phyloP scores from a whole-genome alignment of 78 protist species.

The Kipferlia bialata region DNA sequence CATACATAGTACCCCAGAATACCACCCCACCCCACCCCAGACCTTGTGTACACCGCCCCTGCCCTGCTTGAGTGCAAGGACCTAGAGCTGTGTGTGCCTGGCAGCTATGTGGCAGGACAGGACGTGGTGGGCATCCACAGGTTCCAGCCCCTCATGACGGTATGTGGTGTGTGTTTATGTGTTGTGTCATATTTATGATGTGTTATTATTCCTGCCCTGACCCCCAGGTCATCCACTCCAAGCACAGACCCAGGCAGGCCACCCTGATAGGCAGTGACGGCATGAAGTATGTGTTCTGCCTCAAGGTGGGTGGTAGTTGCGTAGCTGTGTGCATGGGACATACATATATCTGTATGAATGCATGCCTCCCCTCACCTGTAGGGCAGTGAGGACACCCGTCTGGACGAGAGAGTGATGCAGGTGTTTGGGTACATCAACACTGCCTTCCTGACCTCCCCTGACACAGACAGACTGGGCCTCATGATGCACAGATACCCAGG shows the following conservation, averaged over 20 bases:
- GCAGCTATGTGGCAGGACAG: conserved; percentile 51
- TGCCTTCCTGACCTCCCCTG: no score
- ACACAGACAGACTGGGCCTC: not conserved
- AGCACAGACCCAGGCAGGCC: conserved; percentile 91
- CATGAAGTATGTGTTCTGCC: conserved; percentile 54
- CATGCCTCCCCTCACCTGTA: no score
- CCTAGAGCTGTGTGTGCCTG: conserved; percentile 89
- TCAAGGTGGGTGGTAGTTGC: no score
- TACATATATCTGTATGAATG: no score
- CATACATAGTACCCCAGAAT: not conserved
- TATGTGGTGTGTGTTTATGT: no score
- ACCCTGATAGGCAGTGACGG: conserved; percentile 48
- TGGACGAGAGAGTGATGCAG: conserved; percentile 82
- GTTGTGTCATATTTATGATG: no score
- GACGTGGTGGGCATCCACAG: conserved; percentile 57
- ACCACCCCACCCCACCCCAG: no score
- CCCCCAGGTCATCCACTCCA: conserved; percentile 76
- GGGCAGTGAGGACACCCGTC: conserved; percentile 86
- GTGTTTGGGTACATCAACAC: conserved; percentile 93
- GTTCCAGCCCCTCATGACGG: conserved; percentile 56
- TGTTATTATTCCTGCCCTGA: no score
- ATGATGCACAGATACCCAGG: not conserved
- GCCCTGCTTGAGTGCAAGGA: conserved; percentile 39
- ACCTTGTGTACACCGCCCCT: conserved; percentile 75
- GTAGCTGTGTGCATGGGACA: no score